These are phyloP conservation scores for Phytophthora pisi DNA, from an alignment of 352 stramenopile genomes.

Conservation along the genomic window DNA sequence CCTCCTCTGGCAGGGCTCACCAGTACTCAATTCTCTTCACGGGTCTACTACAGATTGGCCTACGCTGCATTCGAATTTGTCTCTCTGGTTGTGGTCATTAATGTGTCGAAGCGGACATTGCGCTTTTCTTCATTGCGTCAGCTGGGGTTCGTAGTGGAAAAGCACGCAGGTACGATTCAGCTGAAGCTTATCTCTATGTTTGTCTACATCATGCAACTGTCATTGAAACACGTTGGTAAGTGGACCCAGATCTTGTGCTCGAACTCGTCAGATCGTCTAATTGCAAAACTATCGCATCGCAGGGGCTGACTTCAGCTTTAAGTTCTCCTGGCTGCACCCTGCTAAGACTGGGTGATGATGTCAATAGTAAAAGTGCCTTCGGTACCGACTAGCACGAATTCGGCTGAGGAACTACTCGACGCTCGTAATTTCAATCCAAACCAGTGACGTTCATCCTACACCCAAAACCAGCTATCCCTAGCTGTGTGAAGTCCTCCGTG, in stretches of 20 bases:
- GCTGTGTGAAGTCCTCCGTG: too few relatives aligned
- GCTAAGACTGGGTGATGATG: too few relatives aligned
- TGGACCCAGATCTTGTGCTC: neutral
- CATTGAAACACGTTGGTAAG: conserved; percentile 3
- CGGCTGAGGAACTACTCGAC: too few relatives aligned
- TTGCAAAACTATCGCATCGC: neutral
- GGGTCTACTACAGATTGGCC: neutral
- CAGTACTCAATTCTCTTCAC: neutral
- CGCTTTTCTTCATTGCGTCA: neutral
- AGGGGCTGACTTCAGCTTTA: neutral
- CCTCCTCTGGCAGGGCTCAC: neutral
- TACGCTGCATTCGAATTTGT: neutral
- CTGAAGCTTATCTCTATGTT: neutral
- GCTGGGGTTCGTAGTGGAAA: conserved; percentile 1
- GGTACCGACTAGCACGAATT: too few relatives aligned
- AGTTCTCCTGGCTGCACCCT: neutral
- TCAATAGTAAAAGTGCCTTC: too few relatives aligned
- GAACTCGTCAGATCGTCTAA: neutral
- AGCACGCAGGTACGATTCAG: neutral
- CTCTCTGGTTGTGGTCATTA: neutral
- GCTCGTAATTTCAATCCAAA: too few relatives aligned
- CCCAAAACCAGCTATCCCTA: too few relatives aligned
- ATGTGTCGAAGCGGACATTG: neutral
- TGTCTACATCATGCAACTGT: conserved; percentile 1
- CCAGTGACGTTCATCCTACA: too few relatives aligned